Evolutionary conservation across 768 basidiomycete genomes (phyloP).

Genomic region (Suillus subaureus): DNA sequence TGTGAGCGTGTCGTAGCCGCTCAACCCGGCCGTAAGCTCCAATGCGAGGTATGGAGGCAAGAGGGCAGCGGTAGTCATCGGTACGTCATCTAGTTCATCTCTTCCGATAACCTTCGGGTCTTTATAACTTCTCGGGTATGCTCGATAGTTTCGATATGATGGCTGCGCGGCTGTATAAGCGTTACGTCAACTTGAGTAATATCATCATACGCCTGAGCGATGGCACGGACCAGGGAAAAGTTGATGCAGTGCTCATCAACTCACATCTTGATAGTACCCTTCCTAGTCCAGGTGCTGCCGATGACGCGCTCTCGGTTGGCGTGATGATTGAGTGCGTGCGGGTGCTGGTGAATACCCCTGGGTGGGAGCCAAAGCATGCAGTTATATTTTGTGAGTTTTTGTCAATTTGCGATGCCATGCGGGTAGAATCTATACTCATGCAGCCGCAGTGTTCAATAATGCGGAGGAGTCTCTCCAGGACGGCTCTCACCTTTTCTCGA

Average conservation of each 20-base stretch:
- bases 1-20: constrained; percentile 58
- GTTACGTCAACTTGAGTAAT: constrained; percentile 86
- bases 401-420: neutral
- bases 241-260: constrained; percentile 85
- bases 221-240: constrained; percentile 69
- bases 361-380: constrained; percentile 73
- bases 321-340: constrained; percentile 90
- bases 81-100: constrained; percentile 44
- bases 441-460: constrained; percentile 80
- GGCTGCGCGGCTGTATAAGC: constrained; percentile 80
- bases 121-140: neutral
- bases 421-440: neutral
- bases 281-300: constrained; percentile 86
- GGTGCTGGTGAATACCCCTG: constrained; percentile 65
- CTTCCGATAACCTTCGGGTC: neutral
- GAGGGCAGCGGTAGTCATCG: constrained; percentile 86
- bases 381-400: constrained; percentile 75
- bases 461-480: constrained; percentile 96
- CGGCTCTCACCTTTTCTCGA: constrained; percentile 90
- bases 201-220: constrained; percentile 86
- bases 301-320: constrained; percentile 86
- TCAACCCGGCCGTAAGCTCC: constrained; percentile 54
- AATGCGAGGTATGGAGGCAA: constrained; percentile 93
- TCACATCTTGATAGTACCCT: constrained; percentile 89
- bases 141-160: constrained; percentile 88